A percentile compares a stretch with the other conserved stretches of the same genome.
phyloP scores from a whole-genome alignment of 2,329 filamentous ascomycete genomes.

The Basipetospora chlamydospora region DNA sequence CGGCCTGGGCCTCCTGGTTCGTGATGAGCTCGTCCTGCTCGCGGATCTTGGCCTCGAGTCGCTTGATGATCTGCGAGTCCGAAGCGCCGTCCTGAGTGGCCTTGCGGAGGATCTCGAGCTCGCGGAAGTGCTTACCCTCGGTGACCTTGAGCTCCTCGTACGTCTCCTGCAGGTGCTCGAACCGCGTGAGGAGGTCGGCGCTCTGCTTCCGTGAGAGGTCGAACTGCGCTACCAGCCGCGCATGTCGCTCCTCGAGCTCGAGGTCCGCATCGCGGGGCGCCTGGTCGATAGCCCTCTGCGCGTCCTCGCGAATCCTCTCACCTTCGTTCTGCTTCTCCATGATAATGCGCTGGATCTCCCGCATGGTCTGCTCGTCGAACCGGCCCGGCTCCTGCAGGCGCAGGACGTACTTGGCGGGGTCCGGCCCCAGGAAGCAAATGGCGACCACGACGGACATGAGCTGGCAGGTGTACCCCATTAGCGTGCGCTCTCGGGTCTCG shows the following conservation, averaged over 20 bases:
- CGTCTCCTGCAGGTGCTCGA: constrained; percentile 45
- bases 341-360: constrained; percentile 30
- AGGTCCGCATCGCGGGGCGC: constrained; percentile 38
- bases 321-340: constrained; percentile 22
- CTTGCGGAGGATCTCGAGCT: constrained; percentile 34
- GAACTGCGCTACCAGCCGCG: constrained; percentile 32
- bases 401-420: constrained; percentile 37
- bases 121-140: constrained; percentile 40
- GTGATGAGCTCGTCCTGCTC: constrained; percentile 61
- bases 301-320: constrained; percentile 15
- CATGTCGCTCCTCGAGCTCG: constrained; percentile 40
- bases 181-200: constrained; percentile 42
- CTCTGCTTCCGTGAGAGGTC: constrained; percentile 40
- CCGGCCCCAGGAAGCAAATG: constrained; percentile 45
- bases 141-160: constrained; percentile 53
- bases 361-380: constrained; percentile 27
- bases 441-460: constrained; percentile 47
- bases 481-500: constrained; percentile 6
- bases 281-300: constrained; percentile 24
- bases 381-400: constrained; percentile 20
- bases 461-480: constrained; percentile 24
- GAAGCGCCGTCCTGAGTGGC: constrained; percentile 36
- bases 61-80: constrained; percentile 35
- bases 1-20: constrained; percentile 51
- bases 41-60: constrained; percentile 41